phyloP scores from a whole-genome alignment of 192 early-diverging fungal species.

The Coemansia sp. region DNA sequence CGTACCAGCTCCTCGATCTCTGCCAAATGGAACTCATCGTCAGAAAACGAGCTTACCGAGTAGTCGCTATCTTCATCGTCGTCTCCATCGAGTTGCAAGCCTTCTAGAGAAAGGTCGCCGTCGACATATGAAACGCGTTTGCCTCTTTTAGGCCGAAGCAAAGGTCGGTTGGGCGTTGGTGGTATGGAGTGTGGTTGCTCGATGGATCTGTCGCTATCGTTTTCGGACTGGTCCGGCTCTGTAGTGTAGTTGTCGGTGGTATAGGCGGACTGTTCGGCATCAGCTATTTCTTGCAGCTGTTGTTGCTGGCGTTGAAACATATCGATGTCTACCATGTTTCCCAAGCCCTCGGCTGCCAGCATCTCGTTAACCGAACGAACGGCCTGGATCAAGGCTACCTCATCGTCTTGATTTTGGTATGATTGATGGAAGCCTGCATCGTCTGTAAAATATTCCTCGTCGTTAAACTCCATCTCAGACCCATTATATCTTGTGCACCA shows the following conservation, averaged over 20 bases:
- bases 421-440: background rate
- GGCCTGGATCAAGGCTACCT: conserved; percentile 21
- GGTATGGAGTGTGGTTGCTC: background rate
- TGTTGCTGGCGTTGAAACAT: conserved; percentile 17
- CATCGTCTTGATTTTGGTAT: background rate
- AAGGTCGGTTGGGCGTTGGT: conserved; percentile 1
- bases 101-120: conserved; percentile 2
- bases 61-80: conserved; percentile 44
- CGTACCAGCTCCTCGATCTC: conserved; percentile 20
- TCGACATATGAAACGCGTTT: conserved; percentile 19
- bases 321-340: conserved; percentile 35
- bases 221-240: background rate
- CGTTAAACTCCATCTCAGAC: background rate
- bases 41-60: conserved; percentile 15
- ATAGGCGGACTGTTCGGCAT: background rate
- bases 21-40: conserved; percentile 28
- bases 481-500: too few relatives aligned
- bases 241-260: background rate
- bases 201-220: background rate
- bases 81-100: conserved; percentile 2
- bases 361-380: conserved; percentile 33
- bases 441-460: background rate
- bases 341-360: conserved; percentile 43
- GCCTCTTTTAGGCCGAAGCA: background rate
- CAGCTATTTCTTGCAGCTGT: background rate